Percentiles rank a stretch among this genome's conserved stretches.
Evolutionary conservation across 176 grass and related monocot genomes (phyloP).

Genomic region (Ampelocalamus luodianensis): DNA sequence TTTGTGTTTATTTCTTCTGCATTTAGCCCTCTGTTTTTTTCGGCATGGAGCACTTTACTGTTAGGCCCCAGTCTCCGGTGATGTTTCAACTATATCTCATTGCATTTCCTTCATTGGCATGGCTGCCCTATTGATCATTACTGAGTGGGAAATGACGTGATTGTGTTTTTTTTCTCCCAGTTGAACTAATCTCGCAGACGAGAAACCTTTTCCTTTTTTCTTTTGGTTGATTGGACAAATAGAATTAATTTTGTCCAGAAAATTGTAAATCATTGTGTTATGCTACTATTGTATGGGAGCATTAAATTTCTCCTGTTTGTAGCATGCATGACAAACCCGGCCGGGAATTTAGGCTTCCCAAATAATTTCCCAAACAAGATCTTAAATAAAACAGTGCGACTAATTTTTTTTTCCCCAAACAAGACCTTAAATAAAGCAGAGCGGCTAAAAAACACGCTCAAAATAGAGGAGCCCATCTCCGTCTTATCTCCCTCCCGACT

Average conservation of each 20-base stretch:
- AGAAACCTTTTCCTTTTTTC: no score
- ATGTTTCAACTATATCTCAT: neutral
- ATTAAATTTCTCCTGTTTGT: neutral
- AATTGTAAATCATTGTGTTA: neutral
- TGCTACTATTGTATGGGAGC: neutral
- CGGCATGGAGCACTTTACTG: neutral
- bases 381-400: no score
- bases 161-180: no score
- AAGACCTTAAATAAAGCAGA: neutral
- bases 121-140: neutral
- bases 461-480: neutral
- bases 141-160: no score
- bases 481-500: slow-evolving; percentile 30
- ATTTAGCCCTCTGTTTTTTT: neutral
- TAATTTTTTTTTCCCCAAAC: no score
- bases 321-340: neutral
- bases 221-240: neutral
- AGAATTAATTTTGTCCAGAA: neutral
- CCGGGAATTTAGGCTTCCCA: no score
- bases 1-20: slow-evolving; percentile 5
- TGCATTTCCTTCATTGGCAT: neutral
- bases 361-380: no score
- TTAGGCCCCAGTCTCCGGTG: neutral
- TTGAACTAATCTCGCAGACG: no score
- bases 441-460: neutral